Evolutionary conservation across 2,329 filamentous ascomycete genomes (phyloP).

Genomic region (Immersiporthe knoxdaviesiana): DNA sequence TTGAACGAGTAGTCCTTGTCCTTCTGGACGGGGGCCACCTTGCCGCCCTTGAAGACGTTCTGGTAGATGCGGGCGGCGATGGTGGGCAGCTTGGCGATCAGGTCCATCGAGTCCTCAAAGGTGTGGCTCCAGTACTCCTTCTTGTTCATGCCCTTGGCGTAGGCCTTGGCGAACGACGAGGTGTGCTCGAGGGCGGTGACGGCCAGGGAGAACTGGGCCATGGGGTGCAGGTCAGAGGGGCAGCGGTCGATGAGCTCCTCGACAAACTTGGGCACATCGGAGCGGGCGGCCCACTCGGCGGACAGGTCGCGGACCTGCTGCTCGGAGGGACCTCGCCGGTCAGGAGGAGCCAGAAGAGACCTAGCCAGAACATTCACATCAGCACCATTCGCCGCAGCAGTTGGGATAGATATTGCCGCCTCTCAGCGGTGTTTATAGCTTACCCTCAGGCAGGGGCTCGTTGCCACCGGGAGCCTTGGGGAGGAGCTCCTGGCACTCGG

Average conservation of each 20-base stretch:
- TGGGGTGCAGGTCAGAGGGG: conserved; percentile 97
- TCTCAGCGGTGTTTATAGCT: conserved; percentile 29
- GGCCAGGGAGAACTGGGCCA: conserved; percentile 98
- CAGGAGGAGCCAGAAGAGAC: conserved; percentile 99
- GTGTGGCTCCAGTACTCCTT: conserved; percentile 99
- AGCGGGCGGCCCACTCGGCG: conserved; percentile 97
- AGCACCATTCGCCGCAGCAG: background rate
- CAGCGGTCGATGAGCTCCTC: conserved; percentile 99
- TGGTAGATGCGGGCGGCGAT: conserved; percentile 99
- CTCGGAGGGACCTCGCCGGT: conserved; percentile 96
- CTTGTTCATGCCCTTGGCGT: conserved; percentile 99
- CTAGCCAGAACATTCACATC: conserved; percentile 42
- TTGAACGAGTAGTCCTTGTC: conserved; percentile 99
- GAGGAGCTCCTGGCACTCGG: conserved; percentile 96
- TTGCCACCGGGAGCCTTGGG: conserved; percentile 96
- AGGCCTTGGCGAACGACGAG: conserved; percentile 96
- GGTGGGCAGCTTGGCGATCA: conserved; percentile 98
- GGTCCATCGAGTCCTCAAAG: conserved; percentile 99
- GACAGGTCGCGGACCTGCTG: conserved; percentile 98
- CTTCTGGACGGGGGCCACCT: conserved; percentile 93
- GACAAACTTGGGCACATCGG: conserved; percentile 95
- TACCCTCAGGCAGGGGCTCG: conserved; percentile 95
- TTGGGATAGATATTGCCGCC: no score
- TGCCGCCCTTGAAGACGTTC: conserved; percentile 99
- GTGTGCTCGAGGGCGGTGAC: conserved; percentile 98